Evolutionary conservation across 768 basidiomycete genomes (phyloP), one percentile per base, ranked within the genome.

Genomic region (Tulasnella sp.): DNA sequence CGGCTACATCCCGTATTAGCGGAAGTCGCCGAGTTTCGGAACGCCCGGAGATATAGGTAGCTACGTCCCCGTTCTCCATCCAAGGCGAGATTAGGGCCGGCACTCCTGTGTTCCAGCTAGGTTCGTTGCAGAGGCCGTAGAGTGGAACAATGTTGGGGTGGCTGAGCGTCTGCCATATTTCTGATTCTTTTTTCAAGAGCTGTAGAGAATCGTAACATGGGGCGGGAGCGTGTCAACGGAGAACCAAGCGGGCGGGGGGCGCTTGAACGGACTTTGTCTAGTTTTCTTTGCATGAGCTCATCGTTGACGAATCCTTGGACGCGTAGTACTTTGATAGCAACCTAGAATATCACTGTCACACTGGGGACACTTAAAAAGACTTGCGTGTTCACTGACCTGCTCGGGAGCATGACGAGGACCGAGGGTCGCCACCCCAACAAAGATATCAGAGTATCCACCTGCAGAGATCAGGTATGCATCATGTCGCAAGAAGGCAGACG

Each of bases 251-350:
- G n/a, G n/a, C n/a, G n/a, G n/a, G n/a, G n/a, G n/a, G n/a, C n/a
- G n/a, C n/a, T n/a, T n/a, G n/a, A n/a, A n/a, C n/a, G n/a, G n/a
- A n/a, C n/a, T n/a, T n/a, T n/a, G 27, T 46, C 25, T 15, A 46
- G 19, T 46, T 46, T 46, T 46, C 45, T 46, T 46, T 46, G 45
- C 32, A 46, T 27, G 27, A 12, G 8, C 8, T 46, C 45, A 27
- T 25, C 45, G 32, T 46, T 31, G 15, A 46, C n/a, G n/a, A n/a
- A 9, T 25, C 45, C 45, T 25, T 25, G 25, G 45, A 46, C 32
- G 32, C 45, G 45, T 11, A 46, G 45, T 25, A 46, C 45, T 46
- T 46, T 46, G 45, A 46, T 46, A 31, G 45, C 45, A 12, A 46
- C 45, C 45, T 46, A 23, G 6, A n/a, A 7, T n/a, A n/a, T n/a